Percentiles rank a stretch among this genome's conserved stretches.
phyloP scores from a whole-genome alignment of 192 early-diverging fungal species.

The Podila verticillata region DNA sequence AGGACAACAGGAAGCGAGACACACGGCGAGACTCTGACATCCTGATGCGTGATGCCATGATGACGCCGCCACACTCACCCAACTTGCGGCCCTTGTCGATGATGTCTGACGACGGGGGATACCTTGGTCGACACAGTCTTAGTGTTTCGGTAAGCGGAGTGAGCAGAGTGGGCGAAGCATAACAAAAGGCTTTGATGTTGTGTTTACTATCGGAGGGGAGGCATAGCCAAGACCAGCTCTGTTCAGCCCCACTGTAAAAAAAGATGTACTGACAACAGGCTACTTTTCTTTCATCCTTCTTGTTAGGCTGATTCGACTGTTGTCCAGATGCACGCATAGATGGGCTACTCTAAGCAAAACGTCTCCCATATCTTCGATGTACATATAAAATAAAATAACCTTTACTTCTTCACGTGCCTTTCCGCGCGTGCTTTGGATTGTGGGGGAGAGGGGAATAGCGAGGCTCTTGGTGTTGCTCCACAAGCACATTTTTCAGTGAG shows the following conservation, averaged over 20 bases:
- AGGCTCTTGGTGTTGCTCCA: too few species aligned
- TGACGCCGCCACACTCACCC: conserved; percentile 19
- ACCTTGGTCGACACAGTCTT: conserved; percentile 2
- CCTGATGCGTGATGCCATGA: conserved; percentile 17
- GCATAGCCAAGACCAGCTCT: background rate
- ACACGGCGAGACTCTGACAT: conserved; percentile 14
- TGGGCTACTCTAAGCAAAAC: background rate
- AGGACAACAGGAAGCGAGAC: conserved; percentile 9
- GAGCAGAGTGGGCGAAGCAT: background rate
- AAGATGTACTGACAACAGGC: too few species aligned
- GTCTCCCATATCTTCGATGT: background rate
- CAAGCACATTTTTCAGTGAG: too few species aligned
- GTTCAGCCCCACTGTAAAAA: too few species aligned
- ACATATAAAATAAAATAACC: background rate
- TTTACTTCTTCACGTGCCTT: background rate
- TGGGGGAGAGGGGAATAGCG: too few species aligned
- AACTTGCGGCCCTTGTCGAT: conserved; percentile 16
- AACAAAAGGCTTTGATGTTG: background rate
- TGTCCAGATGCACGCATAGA: conserved; percentile 7
- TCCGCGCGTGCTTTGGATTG: too few species aligned
- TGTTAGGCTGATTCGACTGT: background rate
- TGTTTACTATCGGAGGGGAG: background rate
- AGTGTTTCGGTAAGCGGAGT: conserved; percentile 1
- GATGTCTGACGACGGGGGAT: conserved; percentile 12
- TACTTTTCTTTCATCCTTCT: too few species aligned